Evolutionary conservation across 2,329 filamentous ascomycete species (phyloP).

Genomic region (Alternaria brassicicola): DNA sequence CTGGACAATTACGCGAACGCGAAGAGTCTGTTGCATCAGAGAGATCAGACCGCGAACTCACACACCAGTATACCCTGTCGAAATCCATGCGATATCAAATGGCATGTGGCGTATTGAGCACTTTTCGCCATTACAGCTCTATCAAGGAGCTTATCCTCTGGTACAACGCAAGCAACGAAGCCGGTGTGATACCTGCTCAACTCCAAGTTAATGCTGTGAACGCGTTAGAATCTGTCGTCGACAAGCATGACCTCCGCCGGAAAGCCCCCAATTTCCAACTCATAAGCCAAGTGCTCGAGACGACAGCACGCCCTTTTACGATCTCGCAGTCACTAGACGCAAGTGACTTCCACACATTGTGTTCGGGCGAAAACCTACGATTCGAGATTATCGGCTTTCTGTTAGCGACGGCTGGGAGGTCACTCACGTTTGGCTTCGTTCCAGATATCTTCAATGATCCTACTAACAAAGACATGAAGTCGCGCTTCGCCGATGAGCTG

Average conservation of each 20-base stretch:
- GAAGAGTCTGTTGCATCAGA: constrained; percentile 36
- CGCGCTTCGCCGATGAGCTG: constrained; percentile 38
- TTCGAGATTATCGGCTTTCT: constrained; percentile 50
- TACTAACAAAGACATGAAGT: constrained; percentile 21
- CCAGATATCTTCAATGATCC: constrained; percentile 29
- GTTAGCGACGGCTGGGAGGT: constrained; percentile 47
- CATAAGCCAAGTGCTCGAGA: constrained; percentile 35
- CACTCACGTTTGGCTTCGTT: constrained; percentile 34
- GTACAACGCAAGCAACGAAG: constrained; percentile 38
- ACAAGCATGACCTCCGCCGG: constrained; percentile 37
- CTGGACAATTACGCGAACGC: constrained; percentile 20
- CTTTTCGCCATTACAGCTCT: constrained; percentile 33
- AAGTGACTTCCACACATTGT: constrained; percentile 47
- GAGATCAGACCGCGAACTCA: constrained; percentile 34
- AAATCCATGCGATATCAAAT: constrained; percentile 41
- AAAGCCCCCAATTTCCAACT: constrained; percentile 33
- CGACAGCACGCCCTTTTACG: constrained; percentile 34
- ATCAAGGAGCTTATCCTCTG: constrained; percentile 35
- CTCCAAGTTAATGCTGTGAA: constrained; percentile 45
- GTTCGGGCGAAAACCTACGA: constrained; percentile 47
- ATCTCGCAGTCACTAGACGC: constrained; percentile 36
- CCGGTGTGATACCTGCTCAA: constrained; percentile 45
- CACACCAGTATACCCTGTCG: constrained; percentile 38
- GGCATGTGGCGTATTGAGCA: constrained; percentile 34
- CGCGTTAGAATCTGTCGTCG: constrained; percentile 36